Evolutionary conservation across 768 basidiomycete species (phyloP).

Genomic region (Coprinellus micaceus): DNA sequence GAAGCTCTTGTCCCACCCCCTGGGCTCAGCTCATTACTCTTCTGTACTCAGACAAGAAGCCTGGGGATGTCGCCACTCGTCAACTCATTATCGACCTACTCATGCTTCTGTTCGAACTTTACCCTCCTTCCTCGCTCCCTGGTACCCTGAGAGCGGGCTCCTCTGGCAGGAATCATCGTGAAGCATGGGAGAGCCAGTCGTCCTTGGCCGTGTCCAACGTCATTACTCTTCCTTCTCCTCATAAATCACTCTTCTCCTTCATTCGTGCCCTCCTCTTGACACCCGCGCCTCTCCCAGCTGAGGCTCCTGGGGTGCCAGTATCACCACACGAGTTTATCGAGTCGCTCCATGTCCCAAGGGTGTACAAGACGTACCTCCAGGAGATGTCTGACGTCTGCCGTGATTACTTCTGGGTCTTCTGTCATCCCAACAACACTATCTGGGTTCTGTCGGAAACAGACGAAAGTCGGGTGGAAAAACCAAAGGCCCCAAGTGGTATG

Average conservation of each 20-base stretch:
- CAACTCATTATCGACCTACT: constrained; percentile 90
- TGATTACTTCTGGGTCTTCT: constrained; percentile 97
- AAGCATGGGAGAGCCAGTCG: constrained; percentile 55
- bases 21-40: constrained; percentile 80
- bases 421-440: constrained; percentile 89
- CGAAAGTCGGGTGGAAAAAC: constrained; percentile 80
- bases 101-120: constrained; percentile 84
- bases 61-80: constrained; percentile 86
- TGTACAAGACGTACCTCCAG: constrained; percentile 37
- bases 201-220: constrained; percentile 40
- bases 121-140: constrained; percentile 68
- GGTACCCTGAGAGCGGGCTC: constrained; percentile 30
- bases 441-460: constrained; percentile 86
- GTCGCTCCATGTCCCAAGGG: constrained; percentile 31
- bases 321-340: constrained; percentile 77
- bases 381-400: constrained; percentile 79
- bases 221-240: constrained; percentile 67
- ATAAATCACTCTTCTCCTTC: constrained; percentile 69
- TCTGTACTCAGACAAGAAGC: constrained; percentile 96
- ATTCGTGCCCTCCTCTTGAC: constrained; percentile 71
- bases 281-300: constrained; percentile 34
- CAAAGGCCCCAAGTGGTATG: constrained; percentile 94
- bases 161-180: constrained; percentile 32
- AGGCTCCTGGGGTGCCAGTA: constrained; percentile 30
- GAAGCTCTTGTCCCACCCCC: constrained; percentile 85